Conservation (phyloP, 2,329 filamentous ascomycete species). For the Emergomyces orientalis region DNA sequence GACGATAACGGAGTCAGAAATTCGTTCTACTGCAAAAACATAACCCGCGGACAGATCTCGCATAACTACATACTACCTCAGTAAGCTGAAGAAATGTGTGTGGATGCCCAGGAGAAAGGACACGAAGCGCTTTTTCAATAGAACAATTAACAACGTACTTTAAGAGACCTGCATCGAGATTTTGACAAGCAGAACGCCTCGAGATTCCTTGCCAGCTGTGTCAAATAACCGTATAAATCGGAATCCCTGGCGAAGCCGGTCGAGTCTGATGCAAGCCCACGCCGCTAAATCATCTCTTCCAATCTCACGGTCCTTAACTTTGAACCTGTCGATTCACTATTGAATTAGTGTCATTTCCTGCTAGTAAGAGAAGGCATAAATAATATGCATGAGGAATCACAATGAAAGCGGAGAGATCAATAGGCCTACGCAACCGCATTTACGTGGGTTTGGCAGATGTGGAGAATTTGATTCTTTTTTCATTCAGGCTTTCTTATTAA, state of each 20-base stretch:
- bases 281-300: conserved; percentile 68
- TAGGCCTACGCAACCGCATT: conserved; percentile 1
- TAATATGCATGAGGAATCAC: conserved; percentile 5
- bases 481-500: background rate
- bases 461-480: background rate
- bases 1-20: no score
- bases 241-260: conserved; percentile 66
- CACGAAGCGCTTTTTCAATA: background rate
- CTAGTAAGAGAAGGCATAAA: background rate
- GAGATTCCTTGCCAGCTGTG: conserved; percentile 53
- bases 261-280: conserved; percentile 82
- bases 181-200: conserved; percentile 64
- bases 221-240: conserved; percentile 70
- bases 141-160: background rate
- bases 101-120: background rate
- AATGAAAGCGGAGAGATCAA: background rate
- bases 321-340: conserved; percentile 48
- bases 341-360: background rate
- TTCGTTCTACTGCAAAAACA: background rate
- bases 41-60: background rate
- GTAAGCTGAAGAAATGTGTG: background rate
- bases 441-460: background rate
- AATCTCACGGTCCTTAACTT: conserved; percentile 78
- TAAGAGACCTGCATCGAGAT: conserved; percentile 49
- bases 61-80: background rate